Evolutionary conservation across 2,329 filamentous ascomycete genomes (phyloP), one percentile per base, ranked within the genome.

Genomic region (Nothopassalora personata): DNA sequence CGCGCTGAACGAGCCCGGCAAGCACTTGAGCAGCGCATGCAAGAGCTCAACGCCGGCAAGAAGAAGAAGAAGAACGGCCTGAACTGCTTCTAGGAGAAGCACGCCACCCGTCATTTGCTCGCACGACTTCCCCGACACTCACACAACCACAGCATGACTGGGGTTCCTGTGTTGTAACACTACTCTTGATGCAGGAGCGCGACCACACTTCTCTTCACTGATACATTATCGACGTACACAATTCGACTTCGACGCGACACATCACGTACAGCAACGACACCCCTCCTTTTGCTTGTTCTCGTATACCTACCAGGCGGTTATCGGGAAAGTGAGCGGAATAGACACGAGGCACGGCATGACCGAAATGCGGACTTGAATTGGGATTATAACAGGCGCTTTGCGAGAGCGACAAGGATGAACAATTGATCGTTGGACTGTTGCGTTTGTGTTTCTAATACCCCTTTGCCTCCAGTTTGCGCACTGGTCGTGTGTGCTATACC

Each of bases 1-100:
- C 90, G 93, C 63, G 92, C 95, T 36, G 94, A 99, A 79, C 86
- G 89, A 65, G 94, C 94, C 47, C 83, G 89, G 56, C 89, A 88
- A 43, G 90, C 96, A 70, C 83, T 99, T 28, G 93, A 99, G 77
- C 91, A 96, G 79, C 85, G 93, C 58, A 99, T 81, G 79, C 72
- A 72, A 50, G 76, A 77, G 57, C 73, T 99, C 86, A 91, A 93
- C 70, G 87, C 89, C 59, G 88, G 94, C 74, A 92, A 87, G 76
- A 88, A 89, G 78, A 88, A 89, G 79, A 94, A 95, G 81, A 96
- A 96, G 83, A 86, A 88, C 70, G 92, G 89, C 67, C 83, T 99
- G 76, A 97, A 97, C 80, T 99, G 94, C 83, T 99, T 99, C 81
- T 97, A 91, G 69, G 59, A 61, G 60, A 66, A 63, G 64, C 61